Evolutionary conservation across 2,329 filamentous ascomycete species (phyloP).

Genomic region (Colletotrichum sp.): DNA sequence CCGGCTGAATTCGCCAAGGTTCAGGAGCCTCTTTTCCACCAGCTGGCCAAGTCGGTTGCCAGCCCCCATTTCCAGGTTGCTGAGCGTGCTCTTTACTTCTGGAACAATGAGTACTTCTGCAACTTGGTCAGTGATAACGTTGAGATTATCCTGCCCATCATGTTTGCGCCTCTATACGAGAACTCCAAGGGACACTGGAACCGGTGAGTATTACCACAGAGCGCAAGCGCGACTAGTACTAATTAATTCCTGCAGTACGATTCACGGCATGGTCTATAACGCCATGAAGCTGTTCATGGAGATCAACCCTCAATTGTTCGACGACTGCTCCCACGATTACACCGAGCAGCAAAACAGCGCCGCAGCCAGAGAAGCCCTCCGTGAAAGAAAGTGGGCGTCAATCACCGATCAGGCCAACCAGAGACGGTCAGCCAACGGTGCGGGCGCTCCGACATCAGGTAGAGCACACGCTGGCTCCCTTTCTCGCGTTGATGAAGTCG

Average conservation of each 20-base stretch:
- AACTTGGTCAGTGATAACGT: constrained; percentile 99
- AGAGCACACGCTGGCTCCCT: constrained; percentile 45
- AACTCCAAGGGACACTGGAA: constrained; percentile 99
- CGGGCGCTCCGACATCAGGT: constrained; percentile 33
- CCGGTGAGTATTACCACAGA: constrained; percentile 62
- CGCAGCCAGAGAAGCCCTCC: constrained; percentile 79
- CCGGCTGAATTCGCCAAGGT: constrained; percentile 98
- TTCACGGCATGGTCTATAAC: constrained; percentile 99
- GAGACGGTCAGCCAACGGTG: constrained; percentile 54
- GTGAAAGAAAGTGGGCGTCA: constrained; percentile 89
- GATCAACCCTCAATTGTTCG: constrained; percentile 97
- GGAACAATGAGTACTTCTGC: constrained; percentile 99
- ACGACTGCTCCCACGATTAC: constrained; percentile 98
- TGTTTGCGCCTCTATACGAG: constrained; percentile 98
- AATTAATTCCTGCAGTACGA: constrained; percentile 71
- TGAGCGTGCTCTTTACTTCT: constrained; percentile 96
- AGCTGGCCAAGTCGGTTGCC: constrained; percentile 95
- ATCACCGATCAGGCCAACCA: constrained; percentile 81
- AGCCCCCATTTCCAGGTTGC: constrained; percentile 99
- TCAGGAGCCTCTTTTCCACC: constrained; percentile 95
- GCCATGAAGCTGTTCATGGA: constrained; percentile 99
- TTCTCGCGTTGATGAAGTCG: constrained; percentile 73
- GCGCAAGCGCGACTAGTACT: background rate
- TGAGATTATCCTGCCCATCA: constrained; percentile 96
- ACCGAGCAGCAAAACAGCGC: constrained; percentile 95